A percentile compares a stretch with the other conserved stretches of the same genome.
phyloP scores from a whole-genome alignment of 768 basidiomycete genomes.

The Auriscalpium vulgare region DNA sequence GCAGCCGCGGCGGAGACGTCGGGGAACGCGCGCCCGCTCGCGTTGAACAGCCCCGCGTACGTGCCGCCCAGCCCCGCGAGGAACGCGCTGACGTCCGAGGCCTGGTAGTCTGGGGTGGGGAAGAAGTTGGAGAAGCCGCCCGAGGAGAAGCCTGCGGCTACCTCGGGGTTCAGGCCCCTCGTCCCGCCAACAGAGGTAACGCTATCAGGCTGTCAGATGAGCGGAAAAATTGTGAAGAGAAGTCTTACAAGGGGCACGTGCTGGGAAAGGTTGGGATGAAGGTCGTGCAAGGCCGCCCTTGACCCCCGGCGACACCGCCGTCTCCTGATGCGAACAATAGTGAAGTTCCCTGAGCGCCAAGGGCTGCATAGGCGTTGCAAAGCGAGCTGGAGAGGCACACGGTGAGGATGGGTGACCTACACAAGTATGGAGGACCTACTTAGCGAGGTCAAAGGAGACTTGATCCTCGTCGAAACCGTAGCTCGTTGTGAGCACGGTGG shows the following conservation, averaged over 20 bases:
- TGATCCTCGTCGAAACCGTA: too few species aligned
- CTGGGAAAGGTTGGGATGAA: slow-evolving; percentile 29
- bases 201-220: neutral
- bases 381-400: slow-evolving; percentile 15
- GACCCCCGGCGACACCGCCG: slow-evolving; percentile 27
- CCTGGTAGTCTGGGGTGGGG: slow-evolving; percentile 6
- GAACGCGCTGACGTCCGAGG: slow-evolving; percentile 2
- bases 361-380: slow-evolving; percentile 28
- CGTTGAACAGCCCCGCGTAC: slow-evolving; percentile 5
- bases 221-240: too few species aligned
- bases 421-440: neutral
- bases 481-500: too few species aligned
- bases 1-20: slow-evolving; percentile 11
- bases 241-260: slow-evolving; percentile 25
- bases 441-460: too few species aligned
- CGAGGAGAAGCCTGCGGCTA: slow-evolving; percentile 5
- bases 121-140: slow-evolving; percentile 17
- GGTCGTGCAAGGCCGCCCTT: slow-evolving; percentile 18
- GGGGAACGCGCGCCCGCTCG: slow-evolving; percentile 5
- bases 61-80: slow-evolving; percentile 1
- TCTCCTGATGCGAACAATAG: slow-evolving; percentile 31
- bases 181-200: neutral
- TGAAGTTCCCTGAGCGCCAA: slow-evolving; percentile 28
- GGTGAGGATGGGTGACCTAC: neutral
- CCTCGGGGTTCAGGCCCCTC: slow-evolving; percentile 5